phyloP scores from a whole-genome alignment of 2,329 filamentous ascomycete species.

The Stagonosporopsis chrysanthemi region DNA sequence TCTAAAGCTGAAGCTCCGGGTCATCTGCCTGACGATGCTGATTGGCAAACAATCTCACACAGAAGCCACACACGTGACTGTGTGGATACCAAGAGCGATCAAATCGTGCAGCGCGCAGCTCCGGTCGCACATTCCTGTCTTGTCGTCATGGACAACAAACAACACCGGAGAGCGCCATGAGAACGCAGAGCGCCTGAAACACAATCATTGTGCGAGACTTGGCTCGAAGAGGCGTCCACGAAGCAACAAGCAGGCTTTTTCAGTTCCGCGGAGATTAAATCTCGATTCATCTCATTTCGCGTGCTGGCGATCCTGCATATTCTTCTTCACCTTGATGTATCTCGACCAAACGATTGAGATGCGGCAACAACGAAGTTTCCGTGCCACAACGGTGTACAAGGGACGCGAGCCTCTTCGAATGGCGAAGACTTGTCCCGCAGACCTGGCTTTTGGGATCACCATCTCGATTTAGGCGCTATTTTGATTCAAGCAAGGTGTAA shows the following conservation, averaged over 20 bases:
- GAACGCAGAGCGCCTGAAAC: not conserved
- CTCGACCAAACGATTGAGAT: slow-evolving; percentile 1
- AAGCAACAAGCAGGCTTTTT: not conserved
- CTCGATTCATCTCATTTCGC: not conserved
- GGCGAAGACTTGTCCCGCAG: not conserved
- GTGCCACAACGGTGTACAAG: slow-evolving; percentile 1
- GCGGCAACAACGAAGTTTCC: not conserved
- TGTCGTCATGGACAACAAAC: not conserved
- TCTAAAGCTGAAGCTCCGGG: slow-evolving; percentile 2
- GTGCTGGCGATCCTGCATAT: not conserved
- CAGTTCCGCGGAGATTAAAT: slow-evolving; percentile 4
- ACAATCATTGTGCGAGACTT: not conserved
- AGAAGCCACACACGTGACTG: slow-evolving; percentile 7
- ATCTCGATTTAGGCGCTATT: not conserved
- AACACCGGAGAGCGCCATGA: not conserved
- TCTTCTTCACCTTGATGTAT: not conserved
- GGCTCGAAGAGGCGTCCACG: not conserved
- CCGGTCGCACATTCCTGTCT: slow-evolving; percentile 5
- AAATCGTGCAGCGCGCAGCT: not conserved
- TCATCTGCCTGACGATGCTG: not conserved
- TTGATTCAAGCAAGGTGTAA: not conserved
- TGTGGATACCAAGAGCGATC: not conserved
- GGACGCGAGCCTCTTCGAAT: not conserved
- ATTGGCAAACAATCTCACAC: not conserved
- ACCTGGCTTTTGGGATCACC: not conserved